Base-by-base conservation (phyloP, 805 yeast species). In the Starmerella kuoi region DNA sequence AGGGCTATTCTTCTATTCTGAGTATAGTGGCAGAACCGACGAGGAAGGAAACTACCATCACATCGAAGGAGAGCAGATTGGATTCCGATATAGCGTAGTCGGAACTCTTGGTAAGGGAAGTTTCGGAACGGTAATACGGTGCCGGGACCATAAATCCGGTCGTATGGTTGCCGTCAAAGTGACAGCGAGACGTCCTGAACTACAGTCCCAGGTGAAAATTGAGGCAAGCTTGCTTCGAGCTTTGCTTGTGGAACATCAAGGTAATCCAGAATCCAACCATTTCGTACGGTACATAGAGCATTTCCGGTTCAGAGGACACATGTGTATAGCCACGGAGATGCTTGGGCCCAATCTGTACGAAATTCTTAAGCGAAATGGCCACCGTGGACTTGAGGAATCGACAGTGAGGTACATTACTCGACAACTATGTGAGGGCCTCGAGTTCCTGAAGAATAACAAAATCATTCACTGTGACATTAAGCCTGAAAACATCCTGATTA, bases 381-480 rank as follows among this genome's bases (percentile, higher is more conserved):
- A 56, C 51, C 46, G 52, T 33, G 69, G 69, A 2, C 46, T 65
- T 5, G 54, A 61, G 3, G 33, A 56, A 32, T 46, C 47, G 5
- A 51, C 65, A 23, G 62, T 62, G 9, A 51, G 59, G 37, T 54
- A 54, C 21, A 69, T 83, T 55, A 62, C 77, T 0, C 56, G 50
- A 32, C 83, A 81, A 46, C 62, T 81, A 3, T 59, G 82, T 12
- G 57, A 63, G 6, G 87, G 83, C 0, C 57, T 85, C 34, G 58
- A 66, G n/a, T 75, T 66, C 48, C 64, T 85, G 26, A 86, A 79
- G 51, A 49, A 61, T 0, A 55, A 66, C 22, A 64, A 68, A 11
- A 69, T 85, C 5, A 74, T 85, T 21, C 95, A 85, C 56, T 84
- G 94, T 53, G 95, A 85, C 57, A 63, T 85, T 43, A 85, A 85